Percentiles rank a stretch among this genome's conserved stretches.
Conservation (phyloP, 2,329 filamentous ascomycete genomes). For the Colletotrichum cuscutae region DNA sequence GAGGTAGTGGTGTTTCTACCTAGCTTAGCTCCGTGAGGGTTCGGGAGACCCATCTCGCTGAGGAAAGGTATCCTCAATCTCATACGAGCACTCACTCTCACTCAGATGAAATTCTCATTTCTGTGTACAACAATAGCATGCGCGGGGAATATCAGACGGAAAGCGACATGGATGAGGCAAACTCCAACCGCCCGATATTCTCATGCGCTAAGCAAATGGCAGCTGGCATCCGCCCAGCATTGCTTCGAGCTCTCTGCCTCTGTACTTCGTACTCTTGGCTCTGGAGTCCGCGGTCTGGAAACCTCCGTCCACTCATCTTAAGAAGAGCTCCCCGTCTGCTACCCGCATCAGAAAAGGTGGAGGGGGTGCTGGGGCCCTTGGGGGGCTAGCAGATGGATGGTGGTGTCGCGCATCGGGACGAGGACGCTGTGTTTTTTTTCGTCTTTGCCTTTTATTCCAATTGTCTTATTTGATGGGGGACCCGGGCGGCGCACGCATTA, state of each 20-base stretch:
- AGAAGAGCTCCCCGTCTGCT: neutral
- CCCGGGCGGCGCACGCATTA: constrained; percentile 13
- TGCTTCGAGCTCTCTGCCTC: neutral
- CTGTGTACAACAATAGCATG: neutral
- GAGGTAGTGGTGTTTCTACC: neutral
- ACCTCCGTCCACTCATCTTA: neutral
- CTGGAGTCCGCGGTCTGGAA: neutral
- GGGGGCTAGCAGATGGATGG: constrained; percentile 2
- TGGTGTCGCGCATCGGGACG: constrained; percentile 14
- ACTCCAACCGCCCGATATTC: neutral
- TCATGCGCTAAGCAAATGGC: neutral
- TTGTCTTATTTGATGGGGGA: constrained; percentile 4
- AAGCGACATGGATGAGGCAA: constrained; percentile 13
- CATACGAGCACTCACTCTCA: neutral
- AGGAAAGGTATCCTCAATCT: neutral
- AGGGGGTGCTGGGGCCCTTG: neutral
- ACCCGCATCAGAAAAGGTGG: neutral
- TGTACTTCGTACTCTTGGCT: neutral
- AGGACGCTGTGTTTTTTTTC: neutral
- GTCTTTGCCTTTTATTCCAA: neutral
- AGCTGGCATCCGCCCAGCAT: neutral
- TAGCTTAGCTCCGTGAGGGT: neutral
- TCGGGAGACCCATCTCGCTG: neutral
- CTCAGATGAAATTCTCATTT: neutral
- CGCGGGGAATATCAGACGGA: neutral